These are phyloP conservation scores for Cercospora beticola DNA, from an alignment of 2,329 filamentous ascomycete genomes.

Conservation along the genomic window DNA sequence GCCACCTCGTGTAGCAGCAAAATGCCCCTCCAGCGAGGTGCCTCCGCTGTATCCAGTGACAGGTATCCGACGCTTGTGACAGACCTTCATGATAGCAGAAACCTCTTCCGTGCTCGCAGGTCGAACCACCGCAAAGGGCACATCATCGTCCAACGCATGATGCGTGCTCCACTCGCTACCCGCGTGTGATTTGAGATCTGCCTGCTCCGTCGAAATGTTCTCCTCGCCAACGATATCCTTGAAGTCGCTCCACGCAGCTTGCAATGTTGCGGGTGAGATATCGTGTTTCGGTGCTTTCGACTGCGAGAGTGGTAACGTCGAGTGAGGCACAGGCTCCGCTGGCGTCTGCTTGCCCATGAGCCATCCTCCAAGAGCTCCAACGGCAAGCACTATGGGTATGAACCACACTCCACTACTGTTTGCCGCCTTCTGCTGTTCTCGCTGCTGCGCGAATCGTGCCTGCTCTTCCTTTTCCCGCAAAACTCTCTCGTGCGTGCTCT, in stretches of 20 bases:
- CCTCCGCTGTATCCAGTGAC: constrained; percentile 86
- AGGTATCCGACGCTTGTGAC: constrained; percentile 75
- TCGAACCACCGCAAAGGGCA: constrained; percentile 66
- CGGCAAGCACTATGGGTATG: constrained; percentile 46
- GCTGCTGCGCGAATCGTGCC: constrained; percentile 47
- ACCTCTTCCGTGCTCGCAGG: constrained; percentile 79
- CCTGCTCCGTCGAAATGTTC: constrained; percentile 59
- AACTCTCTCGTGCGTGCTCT: constrained; percentile 60
- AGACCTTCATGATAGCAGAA: constrained; percentile 83
- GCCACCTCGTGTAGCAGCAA: constrained; percentile 76
- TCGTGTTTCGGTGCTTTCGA: constrained; percentile 55
- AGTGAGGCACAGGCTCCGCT: constrained; percentile 47
- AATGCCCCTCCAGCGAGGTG: constrained; percentile 87
- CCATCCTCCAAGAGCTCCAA: constrained; percentile 55
- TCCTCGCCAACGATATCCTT: constrained; percentile 61
- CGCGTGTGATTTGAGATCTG: constrained; percentile 57
- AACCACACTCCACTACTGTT: constrained; percentile 33
- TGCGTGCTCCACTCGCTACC: constrained; percentile 65
- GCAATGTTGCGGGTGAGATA: constrained; percentile 56
- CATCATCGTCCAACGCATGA: constrained; percentile 42
- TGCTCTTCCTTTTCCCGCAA: constrained; percentile 60
- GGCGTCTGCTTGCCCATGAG: constrained; percentile 55
- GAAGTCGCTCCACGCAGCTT: constrained; percentile 65
- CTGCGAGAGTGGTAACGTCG: constrained; percentile 56
- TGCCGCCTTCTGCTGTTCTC: constrained; percentile 34